Base-by-base conservation (phyloP, 1,284 basidiomycete species). In the Heliocybe sulcata region DNA sequence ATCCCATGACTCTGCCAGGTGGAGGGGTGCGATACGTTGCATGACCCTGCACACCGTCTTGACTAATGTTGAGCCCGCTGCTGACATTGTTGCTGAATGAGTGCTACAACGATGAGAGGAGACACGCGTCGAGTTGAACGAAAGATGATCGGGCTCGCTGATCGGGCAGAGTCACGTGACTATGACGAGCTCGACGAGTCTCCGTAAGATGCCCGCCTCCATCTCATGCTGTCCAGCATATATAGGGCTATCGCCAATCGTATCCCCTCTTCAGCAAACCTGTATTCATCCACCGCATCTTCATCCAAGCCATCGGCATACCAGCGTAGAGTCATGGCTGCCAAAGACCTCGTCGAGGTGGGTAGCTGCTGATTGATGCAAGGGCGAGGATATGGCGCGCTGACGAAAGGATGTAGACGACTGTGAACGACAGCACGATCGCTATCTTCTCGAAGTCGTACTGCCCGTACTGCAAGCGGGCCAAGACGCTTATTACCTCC, bases 1-100 rank as follows among this genome's bases (percentile, higher is more conserved):
- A 65, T 96, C 93, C 92, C 93, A 96, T 60, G 81, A 84, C 62
- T 85, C 92, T 14, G 93, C 92, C 3, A 95, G 77, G 53, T 81
- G 75, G n/a, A 92, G 77, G 3, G 93, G 93, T 0, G 92, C 91
- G 59, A 96, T 88, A 45, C 85, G 81, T 59, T 90, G 85, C 82
- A 92, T 85, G 0, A 82, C 81, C 38, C 69, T 75, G 63, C 77
- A 79, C 12, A 83, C 77, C 38, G 75, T 70, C 65, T 77, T 81
- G n/a, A 81, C 66, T 51, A 73, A n/a, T 16, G 38, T 60, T 2
- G 71, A 69, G 67, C 69, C 72, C 27, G 57, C 54, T 22, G 52
- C 33, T 11, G 26, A 51, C 16, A 29, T 25, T 23, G n/a, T 12
- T 16, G 26, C 26, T 29, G 23, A 55, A 31, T 16, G 33, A 45